Base-by-base conservation (phyloP, 257 asterid species). In the Nicotiana otophora region DNA sequence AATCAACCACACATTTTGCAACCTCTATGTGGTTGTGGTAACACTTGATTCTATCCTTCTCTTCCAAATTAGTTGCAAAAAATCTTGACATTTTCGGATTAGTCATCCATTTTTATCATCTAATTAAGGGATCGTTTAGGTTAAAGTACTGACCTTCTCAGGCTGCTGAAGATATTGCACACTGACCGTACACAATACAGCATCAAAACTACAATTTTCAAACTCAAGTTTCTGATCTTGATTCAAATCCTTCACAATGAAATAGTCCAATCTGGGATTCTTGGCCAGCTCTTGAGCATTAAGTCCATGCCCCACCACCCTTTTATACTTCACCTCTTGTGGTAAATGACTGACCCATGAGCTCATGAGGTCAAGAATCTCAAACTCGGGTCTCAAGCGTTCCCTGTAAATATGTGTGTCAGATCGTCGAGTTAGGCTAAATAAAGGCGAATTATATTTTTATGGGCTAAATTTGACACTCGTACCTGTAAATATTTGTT, bases 331-430 rank as follows among this genome's bases (percentile, higher is more conserved):
- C 1, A 91, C 88, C 80, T 94, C 92, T 39, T 86, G 70, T 68
- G 97, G 98, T 86, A 94, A 85, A 84, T 94, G 97, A 82, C 98
- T 94, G 4, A 94, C 86, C 98, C 97, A 94, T 0, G 97, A 94
- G 69, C 98, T 93, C 97, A 93, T 93, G 10, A 94, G 82, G 70
- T 94, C 97, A 14, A 94, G 95, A 81, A 93, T 88, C 77, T 94
- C 97, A 89, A 81, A 85, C 5, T 93, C 97, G 1, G 97, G 91
- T n/a, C 90, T 86, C 82, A 93, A 79, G 15, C 77, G 70, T 76
- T 74, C 15, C 79, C 79, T 74, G 15, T 23, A 42, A 72, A 42
- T 7, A 19, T 7, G 4, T 48, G 9, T 16, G 28, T 67, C 2
- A 10, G 19, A 53, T 53, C 17, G 17, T 10, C 17, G 57, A 3